Evolutionary conservation across 192 early-diverging fungal genomes (phyloP).

Genomic region (Funneliformis mosseae): DNA sequence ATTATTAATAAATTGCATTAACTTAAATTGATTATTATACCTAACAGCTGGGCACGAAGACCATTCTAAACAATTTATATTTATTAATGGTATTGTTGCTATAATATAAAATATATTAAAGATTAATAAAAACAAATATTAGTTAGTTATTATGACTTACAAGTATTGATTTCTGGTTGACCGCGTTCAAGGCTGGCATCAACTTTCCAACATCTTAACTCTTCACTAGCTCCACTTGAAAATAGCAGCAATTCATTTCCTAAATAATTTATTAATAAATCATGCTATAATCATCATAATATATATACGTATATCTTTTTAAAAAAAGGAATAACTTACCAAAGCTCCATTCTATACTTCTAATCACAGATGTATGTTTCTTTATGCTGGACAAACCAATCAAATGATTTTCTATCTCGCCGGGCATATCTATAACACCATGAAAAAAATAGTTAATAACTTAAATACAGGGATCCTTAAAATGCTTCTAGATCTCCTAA

Average conservation of each 20-base stretch:
- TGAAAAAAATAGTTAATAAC: background rate
- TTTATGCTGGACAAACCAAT: constrained; percentile 36
- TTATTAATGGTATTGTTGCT: constrained; percentile 20
- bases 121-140: background rate
- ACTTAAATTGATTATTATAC: constrained; percentile 16
- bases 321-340: constrained; percentile 2
- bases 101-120: background rate
- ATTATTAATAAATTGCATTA: too few species aligned
- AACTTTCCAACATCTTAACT: constrained; percentile 68
- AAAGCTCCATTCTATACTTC: constrained; percentile 46
- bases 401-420: constrained; percentile 17
- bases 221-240: constrained; percentile 66
- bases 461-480: background rate
- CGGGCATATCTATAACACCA: constrained; percentile 32
- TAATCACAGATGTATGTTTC: constrained; percentile 60
- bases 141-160: background rate
- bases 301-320: background rate
- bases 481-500: too few species aligned
- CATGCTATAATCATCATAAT: background rate
- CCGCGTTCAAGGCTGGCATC: constrained; percentile 29
- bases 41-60: constrained; percentile 48
- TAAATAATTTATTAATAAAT: constrained; percentile 3
- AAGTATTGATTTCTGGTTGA: background rate
- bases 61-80: constrained; percentile 52
- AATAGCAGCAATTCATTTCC: constrained; percentile 50